Base-by-base conservation (phyloP, 495 filamentous ascomycete species). In the Aspergillus panamensis region DNA sequence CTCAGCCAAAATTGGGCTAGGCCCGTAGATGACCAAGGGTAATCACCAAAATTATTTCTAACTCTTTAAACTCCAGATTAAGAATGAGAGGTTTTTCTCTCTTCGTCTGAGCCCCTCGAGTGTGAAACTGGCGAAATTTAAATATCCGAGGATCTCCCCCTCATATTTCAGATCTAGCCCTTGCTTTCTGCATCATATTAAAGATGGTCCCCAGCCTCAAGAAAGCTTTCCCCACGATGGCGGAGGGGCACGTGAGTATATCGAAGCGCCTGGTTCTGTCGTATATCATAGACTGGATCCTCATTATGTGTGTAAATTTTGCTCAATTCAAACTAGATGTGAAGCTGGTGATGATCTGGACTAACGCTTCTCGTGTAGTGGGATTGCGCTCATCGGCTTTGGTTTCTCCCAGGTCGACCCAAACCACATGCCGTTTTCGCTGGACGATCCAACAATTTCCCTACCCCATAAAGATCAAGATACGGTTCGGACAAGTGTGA, bases 361-460 rank as follows among this genome's bases (percentile, higher is more conserved):
- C 10, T 20, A 43, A 55, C 37, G 8, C 31, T 12, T 16, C 5
- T 48, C 14, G 29, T 21, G 50, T 51, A 83, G 80, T 30, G 74
- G 63, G 20, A 71, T 77, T 48, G 77, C 75, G 6, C 62, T 75
- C 17, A 77, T 80, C 37, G 80, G 78, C 53, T 77, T 66, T 47
- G 75, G 65, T 1, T 77, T 82, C 60, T 74, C 69, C 45, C 60
- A 59, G 35, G 48, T 70, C 8, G 60, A 59, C 3, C 77, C 78
- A n/a, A 80, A 74, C 48, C 71, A 71, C 20, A 68, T 68, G 31
- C 69, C 77, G 13, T 80, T 80, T 67, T 71, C 78, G 30, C 72
- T 86, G 3, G 66, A 74, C 35, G 81, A 89, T 64, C 69, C 78
- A 0, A 68, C 59, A 29, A 86, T 89, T 59, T 80, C 83, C 39